Base-by-base conservation (phyloP, 495 filamentous ascomycete species). In the Patellaria atrata region DNA sequence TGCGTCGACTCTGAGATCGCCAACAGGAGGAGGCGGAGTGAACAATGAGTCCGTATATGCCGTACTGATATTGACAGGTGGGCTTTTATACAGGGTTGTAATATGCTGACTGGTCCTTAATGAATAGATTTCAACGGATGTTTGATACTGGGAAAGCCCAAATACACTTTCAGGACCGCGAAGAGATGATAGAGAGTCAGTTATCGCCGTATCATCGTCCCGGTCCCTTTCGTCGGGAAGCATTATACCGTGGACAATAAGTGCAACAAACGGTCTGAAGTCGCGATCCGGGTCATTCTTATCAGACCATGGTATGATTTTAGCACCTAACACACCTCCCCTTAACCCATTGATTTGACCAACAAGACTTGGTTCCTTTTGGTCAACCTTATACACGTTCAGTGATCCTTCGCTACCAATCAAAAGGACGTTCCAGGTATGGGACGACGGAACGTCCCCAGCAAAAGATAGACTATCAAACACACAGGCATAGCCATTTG, bases 121-220 rank as follows among this genome's bases (percentile, higher is more conserved):
- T 5, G 84, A 91, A 51, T 83, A 87, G 1, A 94, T 63, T 37
- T 92, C 82, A 3, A 87, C 82, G 0, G 76, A 75, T 1, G 85
- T 92, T 52, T 89, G 82, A 47, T 85, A 91, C 19, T 61, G 63
- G 6, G 63, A 60, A 21, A 66, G 48, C 55, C 14, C 58, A 52
- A 22, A 64, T 51, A 22, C 59, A 53, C 29, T 42, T 4, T 44
- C 40, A 32, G 40, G 45, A 9, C 43, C 41, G 21, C 37, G 33
- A 21, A 35, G 41, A 7, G 43, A 37, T 9, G 17, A 44, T 49
- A 49, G 41, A 13, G 47, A 41, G 20, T 50, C 45, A 21, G 38
- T 38, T 15, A 41, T 31, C 12, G 40, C 40, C 7, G 41, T 44
- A 8, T 30, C 31, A 27, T 18, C 26, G 1, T 35, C 6, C 16